These are phyloP conservation scores for Xylariaceae sp. DNA, from an alignment of 2,329 filamentous ascomycete genomes.

Conservation along the genomic window DNA sequence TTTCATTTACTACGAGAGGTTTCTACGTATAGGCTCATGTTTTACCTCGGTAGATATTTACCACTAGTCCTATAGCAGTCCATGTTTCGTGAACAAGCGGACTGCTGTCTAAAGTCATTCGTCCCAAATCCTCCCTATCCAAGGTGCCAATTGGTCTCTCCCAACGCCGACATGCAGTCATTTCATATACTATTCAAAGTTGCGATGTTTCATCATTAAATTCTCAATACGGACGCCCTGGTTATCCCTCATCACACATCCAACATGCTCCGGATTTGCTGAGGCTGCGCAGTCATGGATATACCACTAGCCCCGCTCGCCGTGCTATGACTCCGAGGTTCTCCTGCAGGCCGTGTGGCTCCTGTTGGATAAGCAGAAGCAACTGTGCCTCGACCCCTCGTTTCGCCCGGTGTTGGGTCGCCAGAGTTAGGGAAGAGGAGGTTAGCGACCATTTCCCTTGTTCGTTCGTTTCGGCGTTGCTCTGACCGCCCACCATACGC, in stretches of 20 bases:
- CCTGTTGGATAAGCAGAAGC: constrained; percentile 6
- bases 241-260: constrained; percentile 40
- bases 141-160: neutral
- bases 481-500: constrained; percentile 43
- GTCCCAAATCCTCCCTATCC: neutral
- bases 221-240: neutral
- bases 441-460: constrained; percentile 40
- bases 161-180: neutral
- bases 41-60: neutral
- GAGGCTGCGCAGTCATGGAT: constrained; percentile 46
- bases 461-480: constrained; percentile 41
- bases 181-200: no score
- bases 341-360: constrained; percentile 31
- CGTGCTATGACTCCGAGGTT: constrained; percentile 40
- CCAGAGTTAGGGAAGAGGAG: constrained; percentile 46
- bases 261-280: constrained; percentile 55
- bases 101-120: neutral
- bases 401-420: constrained; percentile 17
- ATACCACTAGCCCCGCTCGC: constrained; percentile 44
- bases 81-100: no score
- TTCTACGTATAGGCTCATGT: neutral
- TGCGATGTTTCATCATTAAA: no score
- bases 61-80: neutral
- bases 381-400: constrained; percentile 22
- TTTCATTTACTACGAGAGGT: neutral